Evolutionary conservation across 345 rosid genomes (phyloP).

Genomic region (Aethionema arabicum): DNA sequence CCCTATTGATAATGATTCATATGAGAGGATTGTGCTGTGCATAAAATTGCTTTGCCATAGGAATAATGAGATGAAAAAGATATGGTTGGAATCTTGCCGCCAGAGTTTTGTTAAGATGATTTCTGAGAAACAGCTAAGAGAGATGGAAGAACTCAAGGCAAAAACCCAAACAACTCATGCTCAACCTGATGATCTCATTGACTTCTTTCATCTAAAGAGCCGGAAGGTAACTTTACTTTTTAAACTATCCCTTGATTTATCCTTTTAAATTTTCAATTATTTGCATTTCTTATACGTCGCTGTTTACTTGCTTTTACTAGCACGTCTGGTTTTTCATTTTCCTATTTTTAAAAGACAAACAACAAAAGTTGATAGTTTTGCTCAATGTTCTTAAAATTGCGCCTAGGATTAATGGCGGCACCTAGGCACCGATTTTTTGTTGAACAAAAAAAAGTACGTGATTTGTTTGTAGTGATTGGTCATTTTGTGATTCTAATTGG

Average conservation of each 20-base stretch:
- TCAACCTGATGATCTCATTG: constrained; percentile 97
- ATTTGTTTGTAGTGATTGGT: too few relatives aligned
- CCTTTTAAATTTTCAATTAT: neutral
- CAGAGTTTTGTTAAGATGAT: constrained; percentile 96
- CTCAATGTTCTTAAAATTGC: too few relatives aligned
- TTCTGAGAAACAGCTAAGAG: constrained; percentile 83
- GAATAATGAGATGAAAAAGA: constrained; percentile 72
- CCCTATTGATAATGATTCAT: constrained; percentile 91
- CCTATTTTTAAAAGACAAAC: neutral
- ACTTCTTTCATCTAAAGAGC: constrained; percentile 97
- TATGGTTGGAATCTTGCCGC: constrained; percentile 91
- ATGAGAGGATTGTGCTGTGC: constrained; percentile 81
- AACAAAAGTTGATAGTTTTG: neutral
- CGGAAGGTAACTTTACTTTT: constrained; percentile 58
- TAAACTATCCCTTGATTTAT: constrained; percentile 2
- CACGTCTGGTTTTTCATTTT: neutral
- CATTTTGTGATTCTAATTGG: too few relatives aligned
- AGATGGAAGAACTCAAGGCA: constrained; percentile 85
- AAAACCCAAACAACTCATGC: constrained; percentile 90
- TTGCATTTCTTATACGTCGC: constrained; percentile 1
- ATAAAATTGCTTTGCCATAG: constrained; percentile 78
- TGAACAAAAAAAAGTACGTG: too few relatives aligned
- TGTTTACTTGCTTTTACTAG: constrained; percentile 12
- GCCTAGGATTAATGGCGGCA: too few relatives aligned
- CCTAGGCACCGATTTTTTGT: too few relatives aligned